These are phyloP conservation scores for Colletotrichum tropicicola DNA, from an alignment of 2,329 filamentous ascomycete species.

Conservation along the genomic window DNA sequence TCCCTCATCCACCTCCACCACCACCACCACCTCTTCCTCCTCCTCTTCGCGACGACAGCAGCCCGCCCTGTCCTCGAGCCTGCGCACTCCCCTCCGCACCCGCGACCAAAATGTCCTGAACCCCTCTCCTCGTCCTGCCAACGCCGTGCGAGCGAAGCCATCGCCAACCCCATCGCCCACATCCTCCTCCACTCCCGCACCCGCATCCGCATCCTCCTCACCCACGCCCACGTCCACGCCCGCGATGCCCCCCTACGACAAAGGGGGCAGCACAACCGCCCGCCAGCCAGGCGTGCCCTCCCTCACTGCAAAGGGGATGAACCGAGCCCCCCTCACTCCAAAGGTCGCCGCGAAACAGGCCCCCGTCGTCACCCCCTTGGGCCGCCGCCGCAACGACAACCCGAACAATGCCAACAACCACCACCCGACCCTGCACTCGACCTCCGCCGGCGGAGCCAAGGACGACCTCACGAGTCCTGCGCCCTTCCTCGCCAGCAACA, in stretches of 20 bases:
- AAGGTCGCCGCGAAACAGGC: conserved; percentile 60
- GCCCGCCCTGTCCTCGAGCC: conserved; percentile 26
- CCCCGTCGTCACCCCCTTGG: conserved; percentile 51
- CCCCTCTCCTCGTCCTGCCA: conserved; percentile 24
- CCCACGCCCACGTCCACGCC: conserved; percentile 14
- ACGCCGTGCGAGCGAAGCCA: conserved; percentile 28
- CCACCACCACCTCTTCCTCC: conserved; percentile 1
- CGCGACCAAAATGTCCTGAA: conserved; percentile 33
- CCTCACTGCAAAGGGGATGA: conserved; percentile 67
- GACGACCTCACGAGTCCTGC: conserved; percentile 64
- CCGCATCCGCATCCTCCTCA: conserved; percentile 9
- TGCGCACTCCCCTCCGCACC: conserved; percentile 27
- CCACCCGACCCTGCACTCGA: conserved; percentile 39
- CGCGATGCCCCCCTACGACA: conserved; percentile 52
- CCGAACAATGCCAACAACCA: conserved; percentile 19
- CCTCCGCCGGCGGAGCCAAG: conserved; percentile 34
- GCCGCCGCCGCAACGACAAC: conserved; percentile 35
- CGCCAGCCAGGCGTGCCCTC: conserved; percentile 74
- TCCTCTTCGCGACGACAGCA: conserved; percentile 17
- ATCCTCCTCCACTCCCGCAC: conserved; percentile 16
- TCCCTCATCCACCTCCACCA: neutral
- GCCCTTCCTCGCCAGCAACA: conserved; percentile 63
- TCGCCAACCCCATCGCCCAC: conserved; percentile 23
- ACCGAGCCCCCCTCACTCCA: conserved; percentile 60
- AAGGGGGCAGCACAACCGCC: conserved; percentile 57